These are phyloP conservation scores for Schizosaccharomyces pombe DNA, from an alignment of 805 yeast genomes.

Conservation along the genomic window DNA sequence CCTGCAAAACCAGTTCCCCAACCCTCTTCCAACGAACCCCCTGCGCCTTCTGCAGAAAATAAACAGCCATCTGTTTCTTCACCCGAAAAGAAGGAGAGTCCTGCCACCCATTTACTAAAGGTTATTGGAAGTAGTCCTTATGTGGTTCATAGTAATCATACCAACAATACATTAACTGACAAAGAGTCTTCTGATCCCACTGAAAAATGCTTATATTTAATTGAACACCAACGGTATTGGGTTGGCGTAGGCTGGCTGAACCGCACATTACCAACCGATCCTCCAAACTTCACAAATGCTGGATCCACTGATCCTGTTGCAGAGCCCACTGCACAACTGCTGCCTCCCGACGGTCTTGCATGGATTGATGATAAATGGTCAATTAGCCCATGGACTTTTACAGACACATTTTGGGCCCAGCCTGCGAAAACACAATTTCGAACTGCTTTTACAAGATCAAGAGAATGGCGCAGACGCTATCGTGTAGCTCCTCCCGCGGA, in stretches of 20 bases:
- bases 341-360: not conserved
- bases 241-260: slow-evolving; percentile 2
- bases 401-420: not conserved
- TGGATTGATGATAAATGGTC: slow-evolving; percentile 1
- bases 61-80: too few relatives aligned
- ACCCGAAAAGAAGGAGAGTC: not conserved
- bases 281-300: not conserved
- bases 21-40: not conserved
- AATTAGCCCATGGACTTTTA: not conserved
- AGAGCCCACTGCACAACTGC: not conserved
- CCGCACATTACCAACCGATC: not conserved
- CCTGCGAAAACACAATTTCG: not conserved
- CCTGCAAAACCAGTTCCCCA: not conserved
- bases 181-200: not conserved
- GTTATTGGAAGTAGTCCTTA: not conserved
- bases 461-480: not conserved
- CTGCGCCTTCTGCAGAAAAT: not conserved
- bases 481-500: too few relatives aligned
- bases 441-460: not conserved
- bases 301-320: not conserved
- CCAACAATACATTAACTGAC: not conserved
- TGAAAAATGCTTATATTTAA: not conserved
- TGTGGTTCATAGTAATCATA: too few relatives aligned
- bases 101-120: not conserved
- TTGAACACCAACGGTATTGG: not conserved